phyloP scores from a whole-genome alignment of 2,329 filamentous ascomycete genomes.

The Alternaria longipes region DNA sequence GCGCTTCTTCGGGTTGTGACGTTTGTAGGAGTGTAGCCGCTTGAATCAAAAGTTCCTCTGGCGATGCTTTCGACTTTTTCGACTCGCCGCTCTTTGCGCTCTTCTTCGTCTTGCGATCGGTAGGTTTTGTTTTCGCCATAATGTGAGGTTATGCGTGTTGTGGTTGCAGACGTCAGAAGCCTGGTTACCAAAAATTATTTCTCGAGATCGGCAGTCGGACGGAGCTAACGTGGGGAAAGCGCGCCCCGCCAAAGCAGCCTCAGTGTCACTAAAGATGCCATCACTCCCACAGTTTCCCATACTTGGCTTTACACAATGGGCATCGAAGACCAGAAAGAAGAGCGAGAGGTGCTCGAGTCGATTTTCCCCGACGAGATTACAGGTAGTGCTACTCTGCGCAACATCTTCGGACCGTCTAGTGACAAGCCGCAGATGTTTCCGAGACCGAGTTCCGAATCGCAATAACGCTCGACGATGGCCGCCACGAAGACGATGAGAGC shows the following conservation, averaged over 20 bases:
- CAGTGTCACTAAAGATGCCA: constrained; percentile 20
- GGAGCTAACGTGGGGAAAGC: constrained; percentile 38
- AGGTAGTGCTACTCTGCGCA: constrained; percentile 61
- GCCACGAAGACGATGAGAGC: constrained; percentile 62
- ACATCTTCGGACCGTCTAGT: constrained; percentile 11
- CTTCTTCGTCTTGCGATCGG: constrained; percentile 53
- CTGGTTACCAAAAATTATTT: constrained; percentile 33
- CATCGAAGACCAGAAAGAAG: constrained; percentile 88
- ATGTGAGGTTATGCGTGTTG: constrained; percentile 3
- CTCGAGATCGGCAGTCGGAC: constrained; percentile 30
- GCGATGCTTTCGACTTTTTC: constrained; percentile 60
- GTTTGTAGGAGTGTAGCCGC: constrained; percentile 67
- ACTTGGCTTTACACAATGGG: constrained; percentile 53
- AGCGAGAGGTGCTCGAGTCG: constrained; percentile 96
- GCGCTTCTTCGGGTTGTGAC: constrained; percentile 66
- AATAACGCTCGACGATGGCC: constrained; percentile 79
- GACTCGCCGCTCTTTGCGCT: constrained; percentile 47
- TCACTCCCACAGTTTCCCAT: constrained; percentile 7
- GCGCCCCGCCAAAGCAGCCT: constrained; percentile 33
- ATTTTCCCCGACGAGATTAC: constrained; percentile 98
- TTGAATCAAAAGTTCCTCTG: constrained; percentile 65
- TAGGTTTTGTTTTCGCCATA: constrained; percentile 64
- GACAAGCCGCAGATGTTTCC: constrained; percentile 74
- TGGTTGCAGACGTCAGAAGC: constrained; percentile 5
- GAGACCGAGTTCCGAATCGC: constrained; percentile 88